phyloP scores from a whole-genome alignment of 371 early-diverging fungal genomes.

The Umbelopsis sp. region DNA sequence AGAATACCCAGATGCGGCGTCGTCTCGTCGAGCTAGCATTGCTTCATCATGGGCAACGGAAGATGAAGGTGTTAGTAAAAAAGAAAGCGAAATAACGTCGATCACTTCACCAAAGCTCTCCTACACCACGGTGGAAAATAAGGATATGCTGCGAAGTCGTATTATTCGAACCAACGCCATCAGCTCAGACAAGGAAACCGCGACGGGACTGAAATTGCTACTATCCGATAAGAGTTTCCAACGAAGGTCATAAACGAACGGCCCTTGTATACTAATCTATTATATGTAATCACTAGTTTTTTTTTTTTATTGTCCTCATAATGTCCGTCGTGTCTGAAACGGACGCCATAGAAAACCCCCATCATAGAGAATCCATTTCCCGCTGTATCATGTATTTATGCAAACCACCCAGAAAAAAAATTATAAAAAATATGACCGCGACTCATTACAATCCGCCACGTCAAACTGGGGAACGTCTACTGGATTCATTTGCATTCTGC shows the following conservation, averaged over 20 bases:
- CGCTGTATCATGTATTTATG: too few relatives aligned
- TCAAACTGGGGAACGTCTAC: too few relatives aligned
- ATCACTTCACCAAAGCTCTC: background rate
- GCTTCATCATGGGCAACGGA: constrained; percentile 16
- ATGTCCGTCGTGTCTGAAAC: too few relatives aligned
- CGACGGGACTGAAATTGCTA: constrained; percentile 5
- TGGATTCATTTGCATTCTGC: too few relatives aligned
- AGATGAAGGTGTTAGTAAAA: background rate
- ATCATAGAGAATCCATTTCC: too few relatives aligned
- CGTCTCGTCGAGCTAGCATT: constrained; percentile 2
- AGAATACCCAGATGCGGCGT: background rate
- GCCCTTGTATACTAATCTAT: background rate
- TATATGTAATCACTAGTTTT: background rate
- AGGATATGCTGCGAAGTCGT: constrained; percentile 1
- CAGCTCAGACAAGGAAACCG: background rate
- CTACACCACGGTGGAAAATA: background rate
- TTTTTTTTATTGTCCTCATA: background rate
- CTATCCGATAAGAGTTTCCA: constrained; percentile 11
- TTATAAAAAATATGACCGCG: too few relatives aligned
- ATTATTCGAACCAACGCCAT: constrained; percentile 11
- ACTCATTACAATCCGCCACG: too few relatives aligned
- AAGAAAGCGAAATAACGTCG: constrained; percentile 10
- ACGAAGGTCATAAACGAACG: background rate
- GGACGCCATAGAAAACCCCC: too few relatives aligned
- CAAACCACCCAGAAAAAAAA: too few relatives aligned